Conservation (phyloP, 768 basidiomycete genomes). For the Trametes punicea region DNA sequence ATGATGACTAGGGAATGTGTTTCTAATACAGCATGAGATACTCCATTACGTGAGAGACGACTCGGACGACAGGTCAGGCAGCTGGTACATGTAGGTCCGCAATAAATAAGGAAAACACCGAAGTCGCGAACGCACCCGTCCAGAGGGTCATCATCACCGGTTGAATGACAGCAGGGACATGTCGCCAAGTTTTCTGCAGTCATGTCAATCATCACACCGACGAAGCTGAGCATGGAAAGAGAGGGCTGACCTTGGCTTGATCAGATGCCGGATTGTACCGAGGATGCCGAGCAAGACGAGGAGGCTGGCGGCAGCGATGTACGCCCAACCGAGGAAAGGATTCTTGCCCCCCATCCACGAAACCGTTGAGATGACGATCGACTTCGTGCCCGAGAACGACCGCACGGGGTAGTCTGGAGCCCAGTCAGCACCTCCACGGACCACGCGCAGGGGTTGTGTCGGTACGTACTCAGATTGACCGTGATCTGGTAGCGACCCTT, state of each 20-base stretch:
- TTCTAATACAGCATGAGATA: conserved; percentile 22
- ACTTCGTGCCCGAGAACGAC: conserved; percentile 92
- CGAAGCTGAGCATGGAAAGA: not conserved
- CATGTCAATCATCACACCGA: conserved; percentile 10
- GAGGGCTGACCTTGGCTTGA: conserved; percentile 76
- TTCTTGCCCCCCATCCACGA: conserved; percentile 99
- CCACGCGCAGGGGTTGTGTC: not conserved
- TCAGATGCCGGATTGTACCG: conserved; percentile 87
- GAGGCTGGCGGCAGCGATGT: conserved; percentile 82
- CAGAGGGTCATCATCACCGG: conserved; percentile 36
- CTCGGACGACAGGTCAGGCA: conserved; percentile 17
- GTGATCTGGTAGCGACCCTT: conserved; percentile 74
- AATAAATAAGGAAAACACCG: conserved; percentile 14
- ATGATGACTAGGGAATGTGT: conserved; percentile 3
- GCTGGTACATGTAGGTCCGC: conserved; percentile 21
- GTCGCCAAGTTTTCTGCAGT: conserved; percentile 71
- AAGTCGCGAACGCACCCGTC: not conserved
- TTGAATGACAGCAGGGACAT: conserved; percentile 89
- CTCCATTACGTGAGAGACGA: conserved; percentile 18
- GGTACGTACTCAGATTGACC: conserved; percentile 74
- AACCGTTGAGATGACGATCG: conserved; percentile 93
- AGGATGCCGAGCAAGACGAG: conserved; percentile 86
- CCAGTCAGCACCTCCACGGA: conserved; percentile 3
- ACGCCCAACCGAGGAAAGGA: conserved; percentile 97
- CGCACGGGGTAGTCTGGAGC: conserved; percentile 87